Base-by-base conservation (phyloP, 768 basidiomycete genomes). In the Trametes elegans region DNA sequence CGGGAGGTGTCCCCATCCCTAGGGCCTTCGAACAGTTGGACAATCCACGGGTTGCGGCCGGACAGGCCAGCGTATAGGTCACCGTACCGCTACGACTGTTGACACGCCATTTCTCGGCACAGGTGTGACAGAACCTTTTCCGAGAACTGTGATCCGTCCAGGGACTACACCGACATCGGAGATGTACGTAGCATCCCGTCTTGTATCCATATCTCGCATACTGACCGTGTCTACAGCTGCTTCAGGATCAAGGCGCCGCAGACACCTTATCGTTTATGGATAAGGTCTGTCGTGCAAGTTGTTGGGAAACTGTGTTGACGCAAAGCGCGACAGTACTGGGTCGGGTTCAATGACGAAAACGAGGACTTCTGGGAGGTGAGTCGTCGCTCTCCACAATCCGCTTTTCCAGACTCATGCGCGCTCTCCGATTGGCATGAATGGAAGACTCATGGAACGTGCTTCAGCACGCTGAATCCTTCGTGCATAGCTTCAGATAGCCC, bases 361-460 rank as follows among this genome's bases (percentile, higher is more conserved):
- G 79, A 88, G 61, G 63, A 76, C 31, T 82, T 88, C 64, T 89
- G 87, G 87, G 78, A 83, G 74, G 84, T 83, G 62, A 19, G 78
- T 54, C 31, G 8, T 42, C 7, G 5, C 5, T 9, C 11, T 29
- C 14, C 21, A 1, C n/a, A 2, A 3, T 18, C 16, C n/a, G 29
- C 28, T 23, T n/a, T 6, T 9, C 13, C 13, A 29, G 5, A 5
- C 42, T 3, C 16, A 9, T 35, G 39, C 27, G 7, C 40, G 34
- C 24, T 5, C n/a, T n/a, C n/a, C n/a, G n/a, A n/a, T n/a, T 46
- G 83, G 80, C 85, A 88, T 53, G 87, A 88, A 66, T 88, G 87
- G 87, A 52, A 68, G 5, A 79, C 74, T 10, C 87, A 88, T 60
- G 87, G 87, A 21, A 88, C 78, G 10, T 77, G 74, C 59, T 71